Conservation (phyloP, 2,329 filamentous ascomycete species). For the Cucurbitaria berberidis region DNA sequence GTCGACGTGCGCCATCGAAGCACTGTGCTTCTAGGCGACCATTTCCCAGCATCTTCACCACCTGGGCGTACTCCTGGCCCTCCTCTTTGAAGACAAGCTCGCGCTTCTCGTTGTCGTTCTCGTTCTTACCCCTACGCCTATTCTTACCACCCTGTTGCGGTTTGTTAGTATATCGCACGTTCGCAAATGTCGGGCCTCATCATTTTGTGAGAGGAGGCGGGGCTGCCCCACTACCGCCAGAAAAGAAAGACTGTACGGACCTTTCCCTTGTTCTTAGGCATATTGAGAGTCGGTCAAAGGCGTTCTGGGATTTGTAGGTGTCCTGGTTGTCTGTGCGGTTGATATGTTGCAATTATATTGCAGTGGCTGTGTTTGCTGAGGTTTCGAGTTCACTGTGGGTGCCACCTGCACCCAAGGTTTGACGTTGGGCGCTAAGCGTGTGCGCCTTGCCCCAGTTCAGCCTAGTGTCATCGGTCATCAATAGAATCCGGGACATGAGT, state of each 20-base stretch:
- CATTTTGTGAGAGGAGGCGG: conserved; percentile 19
- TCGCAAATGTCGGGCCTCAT: conserved; percentile 14
- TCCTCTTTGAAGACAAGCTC: conserved; percentile 99
- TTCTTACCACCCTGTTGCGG: conserved; percentile 86
- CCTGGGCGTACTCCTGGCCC: conserved; percentile 89
- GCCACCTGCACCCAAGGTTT: conserved; percentile 9
- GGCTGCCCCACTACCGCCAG: conserved; percentile 22
- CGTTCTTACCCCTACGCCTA: conserved; percentile 96
- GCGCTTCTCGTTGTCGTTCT: conserved; percentile 95
- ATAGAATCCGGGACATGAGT: no score
- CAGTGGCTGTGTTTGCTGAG: conserved; percentile 23
- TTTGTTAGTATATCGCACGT: conserved; percentile 20
- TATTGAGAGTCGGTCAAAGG: conserved; percentile 55
- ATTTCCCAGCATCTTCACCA: conserved; percentile 95
- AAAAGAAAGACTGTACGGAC: conserved; percentile 57
- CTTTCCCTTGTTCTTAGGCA: conserved; percentile 99
- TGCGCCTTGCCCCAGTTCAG: conserved; percentile 2
- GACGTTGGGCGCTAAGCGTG: conserved; percentile 14
- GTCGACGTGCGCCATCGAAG: conserved; percentile 90
- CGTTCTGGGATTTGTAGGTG: conserved; percentile 2
- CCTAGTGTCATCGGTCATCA: neutral
- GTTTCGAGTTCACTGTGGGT: conserved; percentile 21
- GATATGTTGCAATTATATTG: conserved; percentile 12
- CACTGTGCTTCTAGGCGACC: conserved; percentile 90
- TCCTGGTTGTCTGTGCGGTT: conserved; percentile 7